Evolutionary conservation across 2,329 filamentous ascomycete species (phyloP), one percentile per base, ranked within the genome.

Genomic region (Epichloe scottii): DNA sequence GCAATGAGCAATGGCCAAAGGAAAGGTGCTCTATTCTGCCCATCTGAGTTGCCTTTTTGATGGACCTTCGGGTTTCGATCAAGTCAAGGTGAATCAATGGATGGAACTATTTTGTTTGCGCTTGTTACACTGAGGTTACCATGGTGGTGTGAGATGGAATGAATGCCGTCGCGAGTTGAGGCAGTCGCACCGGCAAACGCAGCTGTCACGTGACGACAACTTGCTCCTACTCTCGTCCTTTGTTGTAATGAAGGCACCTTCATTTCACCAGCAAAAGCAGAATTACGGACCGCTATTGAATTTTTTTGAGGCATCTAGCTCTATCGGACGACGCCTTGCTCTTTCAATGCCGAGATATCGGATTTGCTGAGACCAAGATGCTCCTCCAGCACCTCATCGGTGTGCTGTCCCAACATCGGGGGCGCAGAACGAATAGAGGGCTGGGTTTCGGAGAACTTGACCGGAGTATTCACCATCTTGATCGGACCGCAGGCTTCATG

Each of bases 401-500:
- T 95, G 66, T 95, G 89, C 68, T 95, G 81, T 0, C 90, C 93
- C 35, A 98, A 70, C 7, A 84, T 86, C 1, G 93, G 93, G 17
- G 93, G 93, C 26, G 87, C 79, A 3, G 75, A 84, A 35, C 91
- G 76, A 39, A 95, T 81, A 3, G 81, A 78, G 0, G 90, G 89
- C 58, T 78, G 82, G 26, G 85, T 86, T 58, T 90, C 82, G 5
- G 89, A 95, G 66, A 89, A 95, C 66, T 98, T 98, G 53, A 98
- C 84, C 0, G 93, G 93, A 0, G 89, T 94, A 62, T 95, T 96
- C 50, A 98, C 85, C 62, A 98, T 72, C 68, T 89, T 90, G 56
- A 98, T 84, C 0, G 84, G 78, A 0, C 93, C 93, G 65, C 91
- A 97, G 7, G 76, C 73, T 5, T 79, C 79, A 63, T 98, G 93